These are phyloP conservation scores for Fusarium fujikuroi DNA, from an alignment of 2,329 filamentous ascomycete genomes.

Conservation along the genomic window DNA sequence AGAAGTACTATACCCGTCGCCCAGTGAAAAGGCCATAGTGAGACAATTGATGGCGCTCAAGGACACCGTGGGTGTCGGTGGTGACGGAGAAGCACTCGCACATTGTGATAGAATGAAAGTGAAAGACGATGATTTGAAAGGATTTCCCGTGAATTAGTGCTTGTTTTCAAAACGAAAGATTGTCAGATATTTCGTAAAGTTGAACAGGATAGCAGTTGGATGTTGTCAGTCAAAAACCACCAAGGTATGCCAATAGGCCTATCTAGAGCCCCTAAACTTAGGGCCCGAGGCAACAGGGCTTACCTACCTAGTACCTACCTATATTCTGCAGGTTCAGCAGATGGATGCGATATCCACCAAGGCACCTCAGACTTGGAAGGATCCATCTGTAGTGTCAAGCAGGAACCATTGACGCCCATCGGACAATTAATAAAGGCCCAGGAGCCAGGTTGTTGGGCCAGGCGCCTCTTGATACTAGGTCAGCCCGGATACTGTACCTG, in stretches of 20 bases:
- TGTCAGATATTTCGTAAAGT: neutral
- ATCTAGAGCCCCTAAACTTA: neutral
- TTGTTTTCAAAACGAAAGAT: neutral
- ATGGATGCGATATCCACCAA: neutral
- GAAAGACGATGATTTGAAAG: neutral
- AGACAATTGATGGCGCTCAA: conserved; percentile 7
- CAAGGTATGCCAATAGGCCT: neutral
- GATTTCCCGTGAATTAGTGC: neutral
- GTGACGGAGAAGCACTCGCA: conserved; percentile 45
- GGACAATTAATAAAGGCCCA: neutral
- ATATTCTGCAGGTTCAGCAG: neutral
- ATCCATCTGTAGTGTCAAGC: neutral
- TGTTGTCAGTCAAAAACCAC: neutral
- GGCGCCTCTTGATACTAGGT: neutral
- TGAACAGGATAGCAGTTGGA: neutral
- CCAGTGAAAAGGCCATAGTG: conserved; percentile 31
- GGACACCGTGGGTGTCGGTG: neutral
- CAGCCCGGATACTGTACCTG: neutral
- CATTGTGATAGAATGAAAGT: conserved; percentile 18
- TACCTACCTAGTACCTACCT: neutral
- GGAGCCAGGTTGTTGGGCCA: conserved; percentile 22
- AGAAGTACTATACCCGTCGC: conserved; percentile 47
- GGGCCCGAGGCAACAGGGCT: neutral
- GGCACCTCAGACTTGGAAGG: neutral
- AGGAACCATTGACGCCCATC: neutral